Percentiles rank a stretch among this genome's conserved stretches.
Conservation (phyloP, 345 rosid species). For the Trapa incisa region DNA sequence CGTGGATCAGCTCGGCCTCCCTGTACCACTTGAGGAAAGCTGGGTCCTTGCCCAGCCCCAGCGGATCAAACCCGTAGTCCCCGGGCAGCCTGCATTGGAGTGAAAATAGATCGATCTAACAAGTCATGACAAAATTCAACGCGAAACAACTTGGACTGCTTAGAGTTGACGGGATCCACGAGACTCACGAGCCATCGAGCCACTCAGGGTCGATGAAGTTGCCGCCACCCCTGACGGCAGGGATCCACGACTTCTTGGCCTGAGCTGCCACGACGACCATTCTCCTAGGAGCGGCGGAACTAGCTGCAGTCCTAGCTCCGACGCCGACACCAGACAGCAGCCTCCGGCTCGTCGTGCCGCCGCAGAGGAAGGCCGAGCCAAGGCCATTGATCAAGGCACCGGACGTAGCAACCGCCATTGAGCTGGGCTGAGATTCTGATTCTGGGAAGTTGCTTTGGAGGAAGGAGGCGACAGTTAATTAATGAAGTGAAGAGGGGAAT, state of each 20-base stretch:
- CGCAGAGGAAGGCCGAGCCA: constrained; percentile 65
- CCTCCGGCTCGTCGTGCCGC: constrained; percentile 32
- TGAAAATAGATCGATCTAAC: no score
- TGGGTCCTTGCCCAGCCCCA: constrained; percentile 95
- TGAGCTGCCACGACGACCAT: constrained; percentile 34
- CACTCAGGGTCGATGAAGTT: constrained; percentile 85
- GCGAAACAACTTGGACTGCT: no score
- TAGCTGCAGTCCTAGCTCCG: constrained; percentile 13
- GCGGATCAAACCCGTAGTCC: constrained; percentile 87
- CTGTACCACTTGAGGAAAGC: constrained; percentile 96
- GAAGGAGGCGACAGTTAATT: not conserved
- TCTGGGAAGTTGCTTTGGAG: not conserved
- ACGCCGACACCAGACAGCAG: constrained; percentile 16
- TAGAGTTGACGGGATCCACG: no score
- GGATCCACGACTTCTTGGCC: constrained; percentile 90
- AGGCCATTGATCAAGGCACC: constrained; percentile 70
- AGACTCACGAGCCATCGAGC: constrained; percentile 98
- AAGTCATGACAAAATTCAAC: no score
- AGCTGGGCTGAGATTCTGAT: not conserved
- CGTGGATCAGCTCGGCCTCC: constrained; percentile 96
- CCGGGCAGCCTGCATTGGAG: constrained; percentile 65
- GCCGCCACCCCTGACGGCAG: constrained; percentile 80
- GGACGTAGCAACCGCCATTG: constrained; percentile 46
- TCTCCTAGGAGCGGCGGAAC: constrained; percentile 21
- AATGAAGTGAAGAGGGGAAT: constrained; percentile 10